Evolutionary conservation across 768 basidiomycete genomes (phyloP).

Genomic region (Dictyophora rubrovolvata): DNA sequence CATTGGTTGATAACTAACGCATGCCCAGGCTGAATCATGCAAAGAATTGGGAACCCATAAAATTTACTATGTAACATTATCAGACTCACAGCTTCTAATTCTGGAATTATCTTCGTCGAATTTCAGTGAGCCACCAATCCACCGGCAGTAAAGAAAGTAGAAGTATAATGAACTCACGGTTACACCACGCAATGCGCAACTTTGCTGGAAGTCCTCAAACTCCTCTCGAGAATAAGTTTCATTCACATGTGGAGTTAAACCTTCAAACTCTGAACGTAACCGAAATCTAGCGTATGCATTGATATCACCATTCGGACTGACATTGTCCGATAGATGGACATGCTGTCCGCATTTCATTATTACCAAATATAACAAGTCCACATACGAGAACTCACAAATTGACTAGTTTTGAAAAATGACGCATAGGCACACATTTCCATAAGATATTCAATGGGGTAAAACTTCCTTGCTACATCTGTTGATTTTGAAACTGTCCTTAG

Average conservation of each 20-base stretch:
- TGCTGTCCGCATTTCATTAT: conserved; percentile 5
- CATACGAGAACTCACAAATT: conserved; percentile 13
- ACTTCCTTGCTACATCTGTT: conserved; percentile 18
- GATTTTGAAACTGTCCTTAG: too few relatives aligned
- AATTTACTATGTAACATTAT: background rate
- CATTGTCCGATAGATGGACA: conserved; percentile 21
- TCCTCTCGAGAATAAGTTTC: conserved; percentile 19
- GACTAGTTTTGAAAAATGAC: conserved; percentile 21
- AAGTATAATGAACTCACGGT: conserved; percentile 7
- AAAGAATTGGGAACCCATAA: background rate
- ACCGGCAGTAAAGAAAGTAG: too few relatives aligned
- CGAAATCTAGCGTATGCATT: conserved; percentile 20
- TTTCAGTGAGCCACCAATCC: background rate
- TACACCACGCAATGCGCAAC: conserved; percentile 18
- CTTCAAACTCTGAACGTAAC: conserved; percentile 16
- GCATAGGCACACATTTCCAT: conserved; percentile 19
- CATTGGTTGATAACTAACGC: conserved; percentile 35
- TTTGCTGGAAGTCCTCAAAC: conserved; percentile 19
- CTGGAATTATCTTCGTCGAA: conserved; percentile 14
- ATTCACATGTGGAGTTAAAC: conserved; percentile 18
- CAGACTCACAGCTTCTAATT: conserved; percentile 21
- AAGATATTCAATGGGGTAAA: conserved; percentile 18
- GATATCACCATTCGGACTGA: conserved; percentile 11
- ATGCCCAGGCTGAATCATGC: conserved; percentile 24
- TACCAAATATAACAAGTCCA: background rate